Evolutionary conservation across 1,284 basidiomycete genomes (phyloP), one percentile per base, ranked within the genome.

Genomic region (Sporisorium reilianum): DNA sequence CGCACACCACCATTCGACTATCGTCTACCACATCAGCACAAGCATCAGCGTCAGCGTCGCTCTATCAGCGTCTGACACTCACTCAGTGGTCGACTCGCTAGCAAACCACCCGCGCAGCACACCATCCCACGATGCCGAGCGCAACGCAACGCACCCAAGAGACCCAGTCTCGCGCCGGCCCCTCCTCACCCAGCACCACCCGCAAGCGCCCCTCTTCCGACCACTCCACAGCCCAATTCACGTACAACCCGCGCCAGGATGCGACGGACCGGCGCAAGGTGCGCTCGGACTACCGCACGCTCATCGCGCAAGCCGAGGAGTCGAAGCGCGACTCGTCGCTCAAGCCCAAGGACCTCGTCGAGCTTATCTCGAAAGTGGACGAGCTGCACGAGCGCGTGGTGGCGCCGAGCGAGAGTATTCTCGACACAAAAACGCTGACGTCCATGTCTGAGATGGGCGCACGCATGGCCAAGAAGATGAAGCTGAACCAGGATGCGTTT

Each of bases 381-480:
- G 46, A 55, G 23, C 26, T 74, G 9, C 62, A 74, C 23, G 49
- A 61, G n/a, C 48, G 58, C 22, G 74, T 75, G 14, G 55, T 75
- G 11, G 64, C 65, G 5, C 64, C 60, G 0, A 57, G 48, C 49
- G 58, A 64, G 44, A 64, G 69, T 22, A 61, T 83, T 4, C 57
- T 84, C 23, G 83, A 84, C 53, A 77, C 82, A 4, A 74, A 78
- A 42, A 72, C 79, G 20, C 53, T 84, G 11, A 53, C 77, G 0
- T 69, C 63, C 20, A 71, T 79, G 60, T 79, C 78, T 11, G 78
- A 84, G 38, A 79, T 79, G 63, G 79, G 78, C 2, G 76, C 76
- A 5, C 60, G 75, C 20, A 76, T 83, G 74, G 80, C 81, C 3
- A 73, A 78, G 23, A 78, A 71, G 28, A 77, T 83, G 65, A 81